phyloP scores from a whole-genome alignment of 768 basidiomycete genomes.

The Mycena latifolia region DNA sequence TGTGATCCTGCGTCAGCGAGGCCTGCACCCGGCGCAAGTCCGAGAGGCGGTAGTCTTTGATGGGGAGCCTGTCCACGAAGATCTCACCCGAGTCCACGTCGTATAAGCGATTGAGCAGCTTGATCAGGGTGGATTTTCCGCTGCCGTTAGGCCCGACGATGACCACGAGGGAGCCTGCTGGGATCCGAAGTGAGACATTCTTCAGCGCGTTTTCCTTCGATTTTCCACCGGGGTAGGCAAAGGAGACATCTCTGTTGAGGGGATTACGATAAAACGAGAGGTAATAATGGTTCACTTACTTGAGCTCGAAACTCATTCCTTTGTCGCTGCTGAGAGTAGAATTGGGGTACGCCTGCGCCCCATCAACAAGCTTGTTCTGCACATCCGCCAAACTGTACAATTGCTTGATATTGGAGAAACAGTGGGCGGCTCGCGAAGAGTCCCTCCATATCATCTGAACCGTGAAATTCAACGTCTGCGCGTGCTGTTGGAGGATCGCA shows the following conservation, averaged over 20 bases:
- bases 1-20: too few relatives aligned
- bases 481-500: slow-evolving; percentile 43
- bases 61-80: slow-evolving; percentile 49
- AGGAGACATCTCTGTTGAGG: slow-evolving; percentile 48
- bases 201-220: too few relatives aligned
- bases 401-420: slow-evolving; percentile 30
- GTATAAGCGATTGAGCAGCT: slow-evolving; percentile 48
- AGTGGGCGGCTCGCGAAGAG: neutral
- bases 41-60: slow-evolving; percentile 42
- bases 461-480: slow-evolving; percentile 38
- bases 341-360: slow-evolving; percentile 39
- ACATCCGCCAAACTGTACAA: slow-evolving; percentile 39
- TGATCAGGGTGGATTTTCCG: slow-evolving; percentile 49
- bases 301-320: slow-evolving; percentile 31
- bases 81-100: too few relatives aligned
- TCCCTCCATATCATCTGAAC: neutral
- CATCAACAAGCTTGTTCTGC: slow-evolving; percentile 41
- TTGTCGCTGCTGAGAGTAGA: slow-evolving; percentile 23
- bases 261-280: neutral
- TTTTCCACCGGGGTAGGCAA: too few relatives aligned
- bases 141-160: slow-evolving; percentile 51
- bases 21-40: slow-evolving; percentile 48
- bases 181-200: too few relatives aligned
- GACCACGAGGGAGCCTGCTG: too few relatives aligned
- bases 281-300: neutral